phyloP scores from a whole-genome alignment of 352 stramenopile species.

The Globisporangium nunn region DNA sequence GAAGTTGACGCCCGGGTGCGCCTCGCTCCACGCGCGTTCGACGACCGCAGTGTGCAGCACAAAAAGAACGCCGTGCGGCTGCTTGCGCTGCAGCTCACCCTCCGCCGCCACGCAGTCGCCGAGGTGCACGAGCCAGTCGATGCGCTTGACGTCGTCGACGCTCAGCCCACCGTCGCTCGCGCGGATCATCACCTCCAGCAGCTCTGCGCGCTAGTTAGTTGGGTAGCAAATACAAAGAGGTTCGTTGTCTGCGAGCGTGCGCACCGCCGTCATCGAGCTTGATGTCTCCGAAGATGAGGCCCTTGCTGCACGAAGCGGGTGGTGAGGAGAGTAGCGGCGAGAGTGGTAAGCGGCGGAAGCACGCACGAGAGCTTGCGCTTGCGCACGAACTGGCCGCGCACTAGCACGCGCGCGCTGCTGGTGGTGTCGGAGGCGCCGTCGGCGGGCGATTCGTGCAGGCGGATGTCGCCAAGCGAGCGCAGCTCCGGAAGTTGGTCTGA shows the following conservation, averaged over 20 bases:
- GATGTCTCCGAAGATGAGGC: constrained; percentile 78
- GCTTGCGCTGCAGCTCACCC: constrained; percentile 40
- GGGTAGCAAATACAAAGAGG: neutral
- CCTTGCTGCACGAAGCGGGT: constrained; percentile 37
- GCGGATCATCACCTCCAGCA: constrained; percentile 83
- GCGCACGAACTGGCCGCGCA: constrained; percentile 65
- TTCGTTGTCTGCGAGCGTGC: neutral
- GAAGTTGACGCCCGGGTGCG: constrained; percentile 43
- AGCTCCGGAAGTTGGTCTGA: neutral
- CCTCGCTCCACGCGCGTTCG: constrained; percentile 49
- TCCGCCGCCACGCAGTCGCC: constrained; percentile 47
- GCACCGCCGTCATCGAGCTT: constrained; percentile 54
- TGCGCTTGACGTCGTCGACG: constrained; percentile 50
- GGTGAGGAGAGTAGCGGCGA: neutral
- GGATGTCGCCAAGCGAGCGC: neutral
- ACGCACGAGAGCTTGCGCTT: constrained; percentile 82
- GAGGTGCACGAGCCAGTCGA: constrained; percentile 79
- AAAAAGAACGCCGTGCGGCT: constrained; percentile 43
- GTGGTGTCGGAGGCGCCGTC: neutral
- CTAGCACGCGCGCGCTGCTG: constrained; percentile 14
- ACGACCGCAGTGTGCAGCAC: constrained; percentile 37
- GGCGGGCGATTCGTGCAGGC: neutral
- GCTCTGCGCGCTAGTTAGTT: constrained; percentile 20
- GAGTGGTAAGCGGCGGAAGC: neutral
- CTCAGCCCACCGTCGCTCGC: constrained; percentile 46